A percentile compares a stretch with the other conserved stretches of the same genome.
phyloP scores from a whole-genome alignment of 2,329 filamentous ascomycete genomes.

The Penicillium sp. region DNA sequence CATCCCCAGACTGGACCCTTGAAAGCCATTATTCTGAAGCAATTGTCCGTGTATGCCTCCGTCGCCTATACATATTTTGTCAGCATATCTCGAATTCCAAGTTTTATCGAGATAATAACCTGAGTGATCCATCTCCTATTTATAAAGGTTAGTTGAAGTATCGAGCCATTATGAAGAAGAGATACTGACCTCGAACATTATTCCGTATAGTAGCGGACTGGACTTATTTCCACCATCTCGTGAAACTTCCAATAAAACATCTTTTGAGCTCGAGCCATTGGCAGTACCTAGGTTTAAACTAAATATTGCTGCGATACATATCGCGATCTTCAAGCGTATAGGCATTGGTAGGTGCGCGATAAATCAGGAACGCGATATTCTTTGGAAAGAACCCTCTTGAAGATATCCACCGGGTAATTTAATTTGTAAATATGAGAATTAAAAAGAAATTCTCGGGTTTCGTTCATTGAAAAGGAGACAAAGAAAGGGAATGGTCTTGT shows the following conservation, averaged over 20 bases:
- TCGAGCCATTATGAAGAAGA: not conserved
- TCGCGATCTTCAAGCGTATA: not conserved
- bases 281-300: not conserved
- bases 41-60: constrained; percentile 40
- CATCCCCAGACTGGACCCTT: constrained; percentile 30
- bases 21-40: constrained; percentile 41
- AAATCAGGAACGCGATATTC: not conserved
- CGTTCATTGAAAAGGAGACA: not conserved
- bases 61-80: constrained; percentile 28
- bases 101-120: constrained; percentile 17
- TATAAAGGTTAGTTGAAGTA: not conserved
- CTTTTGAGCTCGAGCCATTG: not conserved
- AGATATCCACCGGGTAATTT: no score
- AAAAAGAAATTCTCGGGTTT: not conserved
- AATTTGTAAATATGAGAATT: no score
- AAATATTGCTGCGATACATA: not conserved
- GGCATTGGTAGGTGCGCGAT: not conserved
- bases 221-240: constrained; percentile 36
- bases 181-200: constrained; percentile 40
- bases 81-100: not conserved
- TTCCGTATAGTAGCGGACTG: constrained; percentile 38
- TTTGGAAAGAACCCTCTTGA: no score
- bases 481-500: not conserved
- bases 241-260: constrained; percentile 21
- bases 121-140: constrained; percentile 41